Conservation (phyloP, 345 rosid species). For the Microcos paniculata region DNA sequence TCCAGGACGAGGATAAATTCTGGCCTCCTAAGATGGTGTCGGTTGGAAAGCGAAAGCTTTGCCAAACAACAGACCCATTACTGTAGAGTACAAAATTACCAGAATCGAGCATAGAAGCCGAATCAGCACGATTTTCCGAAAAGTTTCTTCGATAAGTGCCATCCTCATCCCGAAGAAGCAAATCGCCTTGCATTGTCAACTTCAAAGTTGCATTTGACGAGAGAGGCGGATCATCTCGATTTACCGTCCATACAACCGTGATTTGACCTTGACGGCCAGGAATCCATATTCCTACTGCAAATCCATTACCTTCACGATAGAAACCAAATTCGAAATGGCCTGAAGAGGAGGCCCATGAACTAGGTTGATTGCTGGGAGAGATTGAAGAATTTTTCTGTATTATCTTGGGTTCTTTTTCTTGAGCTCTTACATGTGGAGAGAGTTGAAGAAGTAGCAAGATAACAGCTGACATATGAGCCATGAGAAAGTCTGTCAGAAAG, state of each 20-base stretch:
- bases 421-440: constrained; percentile 1
- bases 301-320: constrained; percentile 23
- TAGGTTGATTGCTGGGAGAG: constrained; percentile 17
- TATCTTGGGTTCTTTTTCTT: constrained; percentile 17
- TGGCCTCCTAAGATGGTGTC: constrained; percentile 42
- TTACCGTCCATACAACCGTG: constrained; percentile 1
- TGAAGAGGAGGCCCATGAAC: constrained; percentile 37
- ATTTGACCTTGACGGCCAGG: neutral
- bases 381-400: constrained; percentile 23
- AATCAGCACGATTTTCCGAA: neutral
- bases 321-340: constrained; percentile 37
- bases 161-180: neutral
- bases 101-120: constrained; percentile 13
- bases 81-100: constrained; percentile 39
- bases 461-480: neutral
- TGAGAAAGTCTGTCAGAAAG: neutral
- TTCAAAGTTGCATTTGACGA: neutral
- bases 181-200: neutral
- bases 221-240: constrained; percentile 6
- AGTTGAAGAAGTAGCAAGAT: neutral
- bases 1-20: constrained; percentile 12
- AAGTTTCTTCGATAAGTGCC: neutral
- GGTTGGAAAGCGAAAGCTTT: constrained; percentile 36
- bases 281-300: constrained; percentile 29
- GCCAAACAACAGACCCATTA: constrained; percentile 26